These are phyloP conservation scores for Rehmannia glutinosa DNA, from an alignment of 257 asterid genomes.

Conservation along the genomic window DNA sequence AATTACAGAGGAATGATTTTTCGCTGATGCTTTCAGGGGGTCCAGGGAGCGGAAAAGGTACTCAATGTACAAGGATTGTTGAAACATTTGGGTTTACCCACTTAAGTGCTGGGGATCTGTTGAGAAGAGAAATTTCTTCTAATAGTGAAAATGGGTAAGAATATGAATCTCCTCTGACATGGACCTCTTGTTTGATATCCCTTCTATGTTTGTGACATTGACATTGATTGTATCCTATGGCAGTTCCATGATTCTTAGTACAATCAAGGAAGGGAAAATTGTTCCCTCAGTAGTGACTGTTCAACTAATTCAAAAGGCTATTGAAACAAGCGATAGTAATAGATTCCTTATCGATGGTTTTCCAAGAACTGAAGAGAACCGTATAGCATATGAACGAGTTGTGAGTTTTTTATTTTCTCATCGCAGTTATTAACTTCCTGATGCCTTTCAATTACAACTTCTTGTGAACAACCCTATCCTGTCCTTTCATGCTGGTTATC, in stretches of 20 bases:
- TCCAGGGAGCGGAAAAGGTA: slow-evolving; percentile 98
- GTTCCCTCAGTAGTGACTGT: slow-evolving; percentile 96
- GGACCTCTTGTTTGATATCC: slow-evolving; percentile 18
- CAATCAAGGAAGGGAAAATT: slow-evolving; percentile 81
- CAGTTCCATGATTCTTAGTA: slow-evolving; percentile 78
- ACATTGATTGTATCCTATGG: slow-evolving; percentile 20
- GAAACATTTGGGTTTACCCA: slow-evolving; percentile 76
- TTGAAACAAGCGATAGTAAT: slow-evolving; percentile 46
- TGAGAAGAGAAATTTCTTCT: slow-evolving; percentile 71
- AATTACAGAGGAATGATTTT: slow-evolving; percentile 11
- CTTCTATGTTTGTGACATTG: slow-evolving; percentile 4
- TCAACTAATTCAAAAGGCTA: slow-evolving; percentile 65
- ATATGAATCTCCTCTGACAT: slow-evolving; percentile 4
- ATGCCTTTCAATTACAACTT: not conserved
- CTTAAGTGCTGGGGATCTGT: slow-evolving; percentile 90
- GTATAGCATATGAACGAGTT: slow-evolving; percentile 67
- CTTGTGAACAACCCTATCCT: slow-evolving; percentile 8
- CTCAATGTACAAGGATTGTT: slow-evolving; percentile 75
- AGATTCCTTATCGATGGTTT: slow-evolving; percentile 92
- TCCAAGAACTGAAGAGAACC: slow-evolving; percentile 96
- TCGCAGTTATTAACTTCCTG: slow-evolving; percentile 7
- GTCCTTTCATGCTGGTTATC: slow-evolving; percentile 10
- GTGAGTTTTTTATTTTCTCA: slow-evolving; percentile 46
- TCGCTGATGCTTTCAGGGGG: slow-evolving; percentile 57
- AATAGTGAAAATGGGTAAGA: slow-evolving; percentile 65